Conservation (phyloP, 1,284 basidiomycete genomes). For the Ganoderma leucocontextum region DNA sequence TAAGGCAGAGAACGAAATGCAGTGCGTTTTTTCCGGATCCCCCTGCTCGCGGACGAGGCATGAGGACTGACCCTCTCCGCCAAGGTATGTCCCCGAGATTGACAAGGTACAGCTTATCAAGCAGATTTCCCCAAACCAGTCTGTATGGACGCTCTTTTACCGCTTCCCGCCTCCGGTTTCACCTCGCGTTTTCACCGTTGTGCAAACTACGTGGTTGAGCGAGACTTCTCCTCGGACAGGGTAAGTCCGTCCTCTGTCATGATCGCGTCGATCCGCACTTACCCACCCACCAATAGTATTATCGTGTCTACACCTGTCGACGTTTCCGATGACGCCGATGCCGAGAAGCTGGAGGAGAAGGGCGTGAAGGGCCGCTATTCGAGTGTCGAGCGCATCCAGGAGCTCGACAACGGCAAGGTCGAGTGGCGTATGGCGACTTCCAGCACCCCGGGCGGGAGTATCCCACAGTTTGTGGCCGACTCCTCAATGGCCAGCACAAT, state of each 20-base stretch:
- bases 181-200: conserved; percentile 77
- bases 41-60: neutral
- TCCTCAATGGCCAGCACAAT: conserved; percentile 67
- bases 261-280: neutral
- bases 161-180: conserved; percentile 74
- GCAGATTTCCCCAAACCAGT: conserved; percentile 65
- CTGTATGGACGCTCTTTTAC: conserved; percentile 79
- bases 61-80: neutral
- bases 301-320: conserved; percentile 81
- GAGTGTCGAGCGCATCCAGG: conserved; percentile 70
- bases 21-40: conserved; percentile 53
- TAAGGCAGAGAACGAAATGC: conserved; percentile 72
- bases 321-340: conserved; percentile 60
- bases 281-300: conserved; percentile 47
- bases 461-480: conserved; percentile 71
- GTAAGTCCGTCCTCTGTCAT: conserved; percentile 45
- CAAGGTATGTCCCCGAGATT: conserved; percentile 71
- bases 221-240: conserved; percentile 60
- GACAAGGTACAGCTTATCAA: conserved; percentile 70
- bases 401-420: conserved; percentile 68
- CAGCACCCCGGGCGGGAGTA: conserved; percentile 73
- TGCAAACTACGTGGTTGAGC: conserved; percentile 66
- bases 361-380: conserved; percentile 76
- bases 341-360: conserved; percentile 68
- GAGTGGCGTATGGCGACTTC: conserved; percentile 86